Percentiles rank a stretch among this genome's conserved stretches.
Evolutionary conservation across 129 eudicot species (phyloP).

Genomic region (Centrapalus pauciflorus): DNA sequence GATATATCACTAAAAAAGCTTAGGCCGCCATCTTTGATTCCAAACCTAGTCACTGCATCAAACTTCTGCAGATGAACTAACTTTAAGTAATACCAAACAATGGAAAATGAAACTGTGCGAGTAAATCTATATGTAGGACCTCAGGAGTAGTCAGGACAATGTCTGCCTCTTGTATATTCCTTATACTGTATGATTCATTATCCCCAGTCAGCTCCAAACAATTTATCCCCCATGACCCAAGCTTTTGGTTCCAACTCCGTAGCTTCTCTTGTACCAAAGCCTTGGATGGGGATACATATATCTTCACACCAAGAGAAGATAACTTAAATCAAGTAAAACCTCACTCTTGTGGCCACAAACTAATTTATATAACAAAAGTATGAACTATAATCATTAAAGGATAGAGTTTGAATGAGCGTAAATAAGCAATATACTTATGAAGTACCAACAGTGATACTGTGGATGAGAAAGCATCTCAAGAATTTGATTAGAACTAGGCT

Average conservation of each 20-base stretch:
- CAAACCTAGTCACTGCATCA: conserved; percentile 94
- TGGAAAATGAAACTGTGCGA: conserved; percentile 1
- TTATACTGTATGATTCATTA: conserved; percentile 67
- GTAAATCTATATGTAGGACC: conserved; percentile 38
- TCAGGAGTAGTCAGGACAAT: conserved; percentile 95
- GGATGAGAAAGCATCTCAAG: not conserved
- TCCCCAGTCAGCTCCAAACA: conserved; percentile 98
- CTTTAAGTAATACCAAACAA: conserved; percentile 7
- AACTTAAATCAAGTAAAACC: conserved; percentile 4
- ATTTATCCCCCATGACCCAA: conserved; percentile 76
- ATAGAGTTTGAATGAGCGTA: conserved; percentile 8
- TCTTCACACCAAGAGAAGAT: conserved; percentile 41
- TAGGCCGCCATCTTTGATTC: conserved; percentile 89
- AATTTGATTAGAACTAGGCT: not conserved
- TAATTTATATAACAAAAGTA: not conserved
- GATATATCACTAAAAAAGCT: conserved; percentile 96
- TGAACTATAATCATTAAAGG: conserved; percentile 1
- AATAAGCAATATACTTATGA: not conserved
- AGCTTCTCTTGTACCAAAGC: conserved; percentile 99
- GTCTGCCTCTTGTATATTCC: conserved; percentile 90
- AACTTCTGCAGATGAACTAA: conserved; percentile 63
- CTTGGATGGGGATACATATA: conserved; percentile 95
- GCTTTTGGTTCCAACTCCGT: conserved; percentile 83
- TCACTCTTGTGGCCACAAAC: conserved; percentile 6
- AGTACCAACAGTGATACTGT: conserved; percentile 1